Conservation (phyloP, 768 basidiomycete genomes). For the Naematelia encephala region DNA sequence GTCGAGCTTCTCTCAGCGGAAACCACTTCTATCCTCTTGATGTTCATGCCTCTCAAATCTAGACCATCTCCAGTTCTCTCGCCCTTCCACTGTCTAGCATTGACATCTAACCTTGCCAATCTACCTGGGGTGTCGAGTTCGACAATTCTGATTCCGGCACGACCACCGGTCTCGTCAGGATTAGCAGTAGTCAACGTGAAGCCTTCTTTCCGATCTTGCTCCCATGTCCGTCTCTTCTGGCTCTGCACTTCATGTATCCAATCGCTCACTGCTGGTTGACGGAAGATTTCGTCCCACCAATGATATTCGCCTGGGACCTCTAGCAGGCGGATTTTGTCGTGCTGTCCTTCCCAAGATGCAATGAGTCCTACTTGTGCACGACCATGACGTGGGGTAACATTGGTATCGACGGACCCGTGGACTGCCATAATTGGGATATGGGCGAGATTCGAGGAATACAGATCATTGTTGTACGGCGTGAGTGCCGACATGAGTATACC, state of each 20-base stretch:
- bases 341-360: conserved; percentile 57
- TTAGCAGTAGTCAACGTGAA: conserved; percentile 73
- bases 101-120: conserved; percentile 34
- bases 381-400: conserved; percentile 83
- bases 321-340: conserved; percentile 10
- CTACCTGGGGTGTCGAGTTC: conserved; percentile 56
- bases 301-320: conserved; percentile 32
- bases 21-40: conserved; percentile 20
- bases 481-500: conserved; percentile 71
- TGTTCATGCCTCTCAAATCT: conserved; percentile 29
- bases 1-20: neutral
- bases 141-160: conserved; percentile 68
- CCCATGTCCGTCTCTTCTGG: conserved; percentile 9
- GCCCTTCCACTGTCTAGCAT: conserved; percentile 31
- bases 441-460: conserved; percentile 74
- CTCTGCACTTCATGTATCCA: conserved; percentile 19
- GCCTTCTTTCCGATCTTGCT: conserved; percentile 24
- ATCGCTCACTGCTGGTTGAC: conserved; percentile 56
- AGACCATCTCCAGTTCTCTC: conserved; percentile 9
- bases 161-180: conserved; percentile 66
- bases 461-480: conserved; percentile 80
- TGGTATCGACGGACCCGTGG: conserved; percentile 72
- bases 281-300: conserved; percentile 37
- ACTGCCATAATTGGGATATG: conserved; percentile 68
- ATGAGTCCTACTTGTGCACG: conserved; percentile 64